Percentiles rank a stretch among this genome's conserved stretches.
Evolutionary conservation across 1,139 yeast species (phyloP).

Genomic region (Taphrina wiesneri): DNA sequence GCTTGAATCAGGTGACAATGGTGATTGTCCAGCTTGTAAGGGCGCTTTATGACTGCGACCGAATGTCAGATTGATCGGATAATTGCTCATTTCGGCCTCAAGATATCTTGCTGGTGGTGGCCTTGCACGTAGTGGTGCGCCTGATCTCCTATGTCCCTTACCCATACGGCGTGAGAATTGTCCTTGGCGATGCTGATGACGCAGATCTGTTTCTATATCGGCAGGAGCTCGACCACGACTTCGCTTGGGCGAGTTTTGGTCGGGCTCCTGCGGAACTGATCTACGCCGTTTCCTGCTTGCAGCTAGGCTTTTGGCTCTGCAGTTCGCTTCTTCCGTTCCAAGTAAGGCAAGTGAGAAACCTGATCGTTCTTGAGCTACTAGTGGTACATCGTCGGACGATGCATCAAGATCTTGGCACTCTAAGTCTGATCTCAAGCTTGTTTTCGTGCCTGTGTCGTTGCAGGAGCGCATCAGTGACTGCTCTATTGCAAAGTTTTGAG

Average conservation of each 20-base stretch:
- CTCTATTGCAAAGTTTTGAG: too few relatives aligned
- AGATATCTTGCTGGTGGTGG: neutral
- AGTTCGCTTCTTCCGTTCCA: too few relatives aligned
- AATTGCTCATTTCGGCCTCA: neutral
- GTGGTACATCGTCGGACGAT: neutral
- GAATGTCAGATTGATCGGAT: neutral
- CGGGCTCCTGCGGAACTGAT: too few relatives aligned
- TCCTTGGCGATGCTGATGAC: conserved; percentile 3
- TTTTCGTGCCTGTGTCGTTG: neutral
- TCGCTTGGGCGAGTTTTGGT: too few relatives aligned
- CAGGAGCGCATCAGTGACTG: neutral
- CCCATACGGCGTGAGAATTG: neutral
- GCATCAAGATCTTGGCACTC: neutral
- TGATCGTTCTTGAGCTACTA: neutral
- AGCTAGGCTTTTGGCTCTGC: too few relatives aligned
- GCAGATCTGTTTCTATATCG: neutral
- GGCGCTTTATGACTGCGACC: neutral
- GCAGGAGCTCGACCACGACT: neutral
- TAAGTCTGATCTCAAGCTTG: neutral
- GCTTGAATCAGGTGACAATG: neutral
- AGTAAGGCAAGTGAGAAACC: too few relatives aligned
- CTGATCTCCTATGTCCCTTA: neutral
- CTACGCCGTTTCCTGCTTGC: neutral
- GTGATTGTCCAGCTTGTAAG: neutral
- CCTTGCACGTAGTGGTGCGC: neutral